Percentiles rank a stretch among this genome's conserved stretches.
Conservation (phyloP, 1,139 yeast species). For the Yamadazyma pseudoaaseri region DNA sequence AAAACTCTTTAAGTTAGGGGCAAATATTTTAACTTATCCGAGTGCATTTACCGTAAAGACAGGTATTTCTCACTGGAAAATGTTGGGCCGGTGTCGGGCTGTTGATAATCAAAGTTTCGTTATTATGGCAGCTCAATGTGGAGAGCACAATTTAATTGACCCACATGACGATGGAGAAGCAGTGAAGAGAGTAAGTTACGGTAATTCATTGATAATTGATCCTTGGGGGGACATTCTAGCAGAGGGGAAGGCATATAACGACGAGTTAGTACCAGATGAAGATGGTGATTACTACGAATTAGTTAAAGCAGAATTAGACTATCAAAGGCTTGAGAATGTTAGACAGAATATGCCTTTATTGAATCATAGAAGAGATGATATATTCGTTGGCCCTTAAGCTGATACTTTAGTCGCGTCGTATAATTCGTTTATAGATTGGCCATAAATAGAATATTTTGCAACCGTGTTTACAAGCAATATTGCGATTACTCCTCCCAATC, state of each 20-base stretch:
- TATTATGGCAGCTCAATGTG: conserved; percentile 89
- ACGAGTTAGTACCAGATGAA: conserved; percentile 25
- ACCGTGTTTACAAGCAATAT: conserved; percentile 1
- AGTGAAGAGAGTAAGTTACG: conserved; percentile 61
- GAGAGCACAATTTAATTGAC: conserved; percentile 57
- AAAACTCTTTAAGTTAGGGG: conserved; percentile 65
- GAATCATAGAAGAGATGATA: conserved; percentile 54
- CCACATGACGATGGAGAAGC: conserved; percentile 26
- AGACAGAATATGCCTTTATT: conserved; percentile 73
- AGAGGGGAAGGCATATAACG: conserved; percentile 40
- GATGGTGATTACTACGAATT: conserved; percentile 56
- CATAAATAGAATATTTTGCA: conserved; percentile 2
- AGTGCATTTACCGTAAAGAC: conserved; percentile 92
- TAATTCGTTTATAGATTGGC: not conserved
- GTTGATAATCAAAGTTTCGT: conserved; percentile 86
- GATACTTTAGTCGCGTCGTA: not conserved
- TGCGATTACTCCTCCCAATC: not conserved
- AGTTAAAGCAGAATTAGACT: conserved; percentile 69
- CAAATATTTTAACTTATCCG: conserved; percentile 77
- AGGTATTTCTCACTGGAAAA: conserved; percentile 89
- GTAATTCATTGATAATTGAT: conserved; percentile 80
- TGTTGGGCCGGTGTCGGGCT: conserved; percentile 78
- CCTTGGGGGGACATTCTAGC: conserved; percentile 89
- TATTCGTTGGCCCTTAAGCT: conserved; percentile 5
- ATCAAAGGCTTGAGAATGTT: conserved; percentile 44